phyloP scores from a whole-genome alignment of 83 land plant species.

The Picea abies region DNA sequence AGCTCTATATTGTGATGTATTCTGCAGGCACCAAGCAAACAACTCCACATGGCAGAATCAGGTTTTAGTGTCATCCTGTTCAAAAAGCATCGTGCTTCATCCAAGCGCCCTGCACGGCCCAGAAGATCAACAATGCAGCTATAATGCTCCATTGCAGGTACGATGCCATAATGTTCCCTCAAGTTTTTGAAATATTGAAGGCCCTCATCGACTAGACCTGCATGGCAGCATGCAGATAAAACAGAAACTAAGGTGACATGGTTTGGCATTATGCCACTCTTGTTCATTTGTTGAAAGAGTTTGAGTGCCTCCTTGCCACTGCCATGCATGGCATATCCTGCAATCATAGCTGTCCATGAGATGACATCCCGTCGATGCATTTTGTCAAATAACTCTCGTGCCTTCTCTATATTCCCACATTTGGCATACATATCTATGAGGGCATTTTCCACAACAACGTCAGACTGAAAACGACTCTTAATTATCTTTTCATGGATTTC shows the following conservation, averaged over 20 bases:
- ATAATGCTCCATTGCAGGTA: constrained; percentile 21
- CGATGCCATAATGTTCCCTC: constrained; percentile 4
- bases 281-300: constrained; percentile 14
- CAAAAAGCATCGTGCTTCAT: constrained; percentile 22
- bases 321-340: constrained; percentile 23
- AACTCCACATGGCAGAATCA: constrained; percentile 24
- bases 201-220: constrained; percentile 21
- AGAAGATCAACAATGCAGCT: constrained; percentile 29
- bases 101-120: constrained; percentile 14
- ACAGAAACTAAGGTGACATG: constrained; percentile 20
- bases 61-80: constrained; percentile 19
- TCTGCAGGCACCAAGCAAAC: constrained; percentile 23
- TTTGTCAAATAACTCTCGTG: background rate
- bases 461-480: background rate
- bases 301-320: constrained; percentile 4
- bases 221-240: constrained; percentile 28
- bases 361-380: constrained; percentile 6
- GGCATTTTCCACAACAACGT: constrained; percentile 14
- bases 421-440: constrained; percentile 29
- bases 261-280: constrained; percentile 11
- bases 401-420: constrained; percentile 22
- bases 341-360: constrained; percentile 27
- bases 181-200: constrained; percentile 10
- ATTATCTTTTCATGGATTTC: constrained; percentile 8
- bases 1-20: background rate